Evolutionary conservation across 495 filamentous ascomycete genomes (phyloP), one percentile per base, ranked within the genome.

Genomic region (Lophium mytilinum): DNA sequence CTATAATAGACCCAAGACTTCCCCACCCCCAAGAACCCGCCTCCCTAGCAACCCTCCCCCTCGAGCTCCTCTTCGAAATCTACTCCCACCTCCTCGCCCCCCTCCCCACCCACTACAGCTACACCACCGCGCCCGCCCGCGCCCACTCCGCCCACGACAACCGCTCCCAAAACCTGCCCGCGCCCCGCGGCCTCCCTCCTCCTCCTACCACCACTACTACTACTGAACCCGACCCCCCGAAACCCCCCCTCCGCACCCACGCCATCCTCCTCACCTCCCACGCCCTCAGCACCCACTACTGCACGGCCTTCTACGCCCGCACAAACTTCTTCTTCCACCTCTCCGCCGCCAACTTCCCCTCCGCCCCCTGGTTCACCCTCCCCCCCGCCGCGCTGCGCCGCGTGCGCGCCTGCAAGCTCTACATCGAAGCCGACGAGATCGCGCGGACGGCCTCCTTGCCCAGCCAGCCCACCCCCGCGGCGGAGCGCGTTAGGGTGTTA

Each of bases 321-420:
- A 62, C 59, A 34, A 39, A 17, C 33, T 62, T 62, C 50, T 62
- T 57, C 55, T 45, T 62, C 11, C 50, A 46, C 34, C 46, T 62
- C 42, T 19, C 50, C 34, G 18, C 10, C 18, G 7, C 12, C 35
- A 62, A 62, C 40, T 54, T 47, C 0, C 52, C 49, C 35, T 8
- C 14, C 14, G 35, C 49, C 14, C 37, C 53, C 19, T 62, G 57
- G 54, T 57, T 34, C 54, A 15, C 36, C 11, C 50, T 40, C 17
- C 49, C 54, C 10, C 5, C 14, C 14, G 43, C 15, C 9, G 39
- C 57, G 35, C 37, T 62, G 17, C 2, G 9, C 3, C 48, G 35
- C 19, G 19, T 62, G 18, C 21, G 59, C n/a, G 50, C 52, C 21
- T 62, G 59, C 50, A 57, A 35, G 37, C 34, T 62, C 0, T 62